Base-by-base conservation (phyloP, 768 basidiomycete genomes). In the Kwoniella sp. region DNA sequence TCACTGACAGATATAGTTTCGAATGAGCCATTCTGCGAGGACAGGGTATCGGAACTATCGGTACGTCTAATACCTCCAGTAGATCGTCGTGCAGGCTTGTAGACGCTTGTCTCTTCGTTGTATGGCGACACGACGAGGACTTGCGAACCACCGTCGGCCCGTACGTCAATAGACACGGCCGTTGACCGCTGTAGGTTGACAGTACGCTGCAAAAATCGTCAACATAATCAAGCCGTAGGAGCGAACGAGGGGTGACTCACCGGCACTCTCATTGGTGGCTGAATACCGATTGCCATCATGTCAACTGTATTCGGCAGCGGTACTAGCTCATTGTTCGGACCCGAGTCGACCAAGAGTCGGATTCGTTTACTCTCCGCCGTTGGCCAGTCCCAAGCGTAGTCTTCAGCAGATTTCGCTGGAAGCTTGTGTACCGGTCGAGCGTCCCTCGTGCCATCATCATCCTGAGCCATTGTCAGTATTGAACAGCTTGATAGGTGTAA, bases 331-430 rank as follows among this genome's bases (percentile, higher is more conserved):
- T 47, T 50, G 17, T 49, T 24, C 15, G 46, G 50, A 15, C 56
- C 56, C 24, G 85, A 84, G 47, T 87, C 87, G 53, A 88, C 83
- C 10, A 79, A 77, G 22, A 99, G 82, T 36, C 86, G 78, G 25
- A 99, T 82, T 67, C 86, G 88, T 81, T 95, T 98, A 69, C 89
- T 88, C 50, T 83, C 83, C 1, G 88, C 88, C 2, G 92, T 90
- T 7, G 96, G 96, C 63, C 84, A 86, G 74, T 99, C 96, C 95
- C 95, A 99, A 4, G 93, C 90, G 76, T 97, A 99, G 30, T 85
- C 82, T 49, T 85, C 77, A 17, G 81, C 83, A 2, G 85, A 81
- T 55, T 48, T 78, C 30, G 59, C 85, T 85, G 36, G 77, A n/a
- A 76, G n/a, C 79, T 65, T 17, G 68, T 84, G 85, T 72, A 51